phyloP scores from a whole-genome alignment of 208 protist genomes.

The Crithidia fasciculata region DNA sequence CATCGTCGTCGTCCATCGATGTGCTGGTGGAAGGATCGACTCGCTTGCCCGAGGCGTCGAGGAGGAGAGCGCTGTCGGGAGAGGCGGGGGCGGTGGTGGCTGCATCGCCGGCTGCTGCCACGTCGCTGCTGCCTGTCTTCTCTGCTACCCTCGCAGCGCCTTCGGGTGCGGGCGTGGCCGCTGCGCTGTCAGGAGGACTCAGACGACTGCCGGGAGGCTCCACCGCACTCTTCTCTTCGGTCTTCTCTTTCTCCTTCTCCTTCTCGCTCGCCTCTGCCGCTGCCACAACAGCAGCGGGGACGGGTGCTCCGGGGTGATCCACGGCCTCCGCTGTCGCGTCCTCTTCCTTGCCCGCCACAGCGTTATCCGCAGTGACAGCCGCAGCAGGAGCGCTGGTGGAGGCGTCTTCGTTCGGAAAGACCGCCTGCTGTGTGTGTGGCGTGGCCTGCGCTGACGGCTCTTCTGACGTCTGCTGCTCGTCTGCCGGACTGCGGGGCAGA shows the following conservation, averaged over 20 bases:
- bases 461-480: conserved; percentile 5
- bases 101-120: not conserved
- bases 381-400: not conserved
- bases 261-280: not conserved
- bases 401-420: not conserved
- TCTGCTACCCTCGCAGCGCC: not conserved
- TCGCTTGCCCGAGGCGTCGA: not conserved
- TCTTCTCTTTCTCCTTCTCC: too few species aligned
- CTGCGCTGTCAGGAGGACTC: too few species aligned
- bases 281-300: not conserved
- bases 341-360: too few species aligned
- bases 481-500: not conserved
- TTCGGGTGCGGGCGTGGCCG: too few species aligned
- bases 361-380: too few species aligned
- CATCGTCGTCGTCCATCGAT: not conserved
- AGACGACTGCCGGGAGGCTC: too few species aligned
- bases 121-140: too few species aligned
- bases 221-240: too few species aligned
- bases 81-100: not conserved
- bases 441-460: conserved; percentile 4
- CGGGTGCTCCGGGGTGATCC: too few species aligned
- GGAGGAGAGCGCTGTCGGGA: too few species aligned
- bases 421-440: not conserved
- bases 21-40: conserved; percentile 4
- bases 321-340: too few species aligned